phyloP scores from a whole-genome alignment of 129 eudicot species.

The Centella asiatica region DNA sequence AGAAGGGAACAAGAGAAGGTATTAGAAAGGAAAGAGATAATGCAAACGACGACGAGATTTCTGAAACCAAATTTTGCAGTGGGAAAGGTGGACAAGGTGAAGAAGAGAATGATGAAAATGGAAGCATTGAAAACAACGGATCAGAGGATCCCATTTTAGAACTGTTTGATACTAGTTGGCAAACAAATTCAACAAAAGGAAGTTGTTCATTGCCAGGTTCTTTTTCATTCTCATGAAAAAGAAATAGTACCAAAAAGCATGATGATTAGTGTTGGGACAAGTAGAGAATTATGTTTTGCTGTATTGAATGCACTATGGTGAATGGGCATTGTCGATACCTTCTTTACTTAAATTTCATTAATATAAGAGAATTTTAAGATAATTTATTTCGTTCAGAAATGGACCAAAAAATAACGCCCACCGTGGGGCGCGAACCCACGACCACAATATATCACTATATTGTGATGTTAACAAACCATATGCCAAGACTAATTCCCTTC shows the following conservation, averaged over 20 bases:
- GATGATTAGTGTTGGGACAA: neutral
- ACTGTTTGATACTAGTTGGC: conserved; percentile 43
- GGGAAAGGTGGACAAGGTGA: conserved; percentile 10
- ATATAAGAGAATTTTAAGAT: no score
- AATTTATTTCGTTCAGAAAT: no score
- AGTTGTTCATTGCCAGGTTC: conserved; percentile 1
- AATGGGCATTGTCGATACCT: no score
- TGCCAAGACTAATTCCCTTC: no score
- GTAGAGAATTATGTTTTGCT: no score
- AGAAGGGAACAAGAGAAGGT: conserved; percentile 14
- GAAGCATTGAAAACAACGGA: conserved; percentile 6
- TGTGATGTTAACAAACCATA: no score
- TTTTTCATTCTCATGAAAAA: neutral
- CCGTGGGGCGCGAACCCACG: no score
- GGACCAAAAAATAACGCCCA: no score
- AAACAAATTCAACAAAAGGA: conserved; percentile 23
- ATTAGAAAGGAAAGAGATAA: neutral
- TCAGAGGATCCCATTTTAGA: conserved; percentile 39
- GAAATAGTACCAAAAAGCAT: no score
- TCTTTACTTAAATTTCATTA: no score
- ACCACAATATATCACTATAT: no score
- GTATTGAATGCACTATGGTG: neutral
- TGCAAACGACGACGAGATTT: conserved; percentile 10
- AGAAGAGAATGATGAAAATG: neutral
- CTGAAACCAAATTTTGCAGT: neutral